A percentile compares a stretch with the other conserved stretches of the same genome.
Conservation (phyloP, 2,329 filamentous ascomycete genomes). For the Alternaria incomplexa region DNA sequence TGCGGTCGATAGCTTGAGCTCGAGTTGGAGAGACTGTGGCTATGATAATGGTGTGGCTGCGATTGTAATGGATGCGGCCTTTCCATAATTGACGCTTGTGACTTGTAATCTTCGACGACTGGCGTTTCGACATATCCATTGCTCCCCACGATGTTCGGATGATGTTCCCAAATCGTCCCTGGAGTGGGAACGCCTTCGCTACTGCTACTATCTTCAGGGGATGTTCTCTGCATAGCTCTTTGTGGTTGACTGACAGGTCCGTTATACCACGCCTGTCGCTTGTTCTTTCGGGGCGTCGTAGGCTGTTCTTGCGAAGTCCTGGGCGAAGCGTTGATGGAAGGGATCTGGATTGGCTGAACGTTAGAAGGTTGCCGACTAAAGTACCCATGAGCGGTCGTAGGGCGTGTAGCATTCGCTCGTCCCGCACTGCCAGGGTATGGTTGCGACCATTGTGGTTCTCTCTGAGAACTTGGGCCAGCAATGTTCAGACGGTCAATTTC, state of each 20-base stretch:
- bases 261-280: constrained; percentile 77
- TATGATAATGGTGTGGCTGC: constrained; percentile 37
- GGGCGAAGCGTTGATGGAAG: constrained; percentile 43
- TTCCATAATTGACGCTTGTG: constrained; percentile 44
- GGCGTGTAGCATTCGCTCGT: constrained; percentile 29
- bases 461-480: constrained; percentile 51
- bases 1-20: constrained; percentile 38
- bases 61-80: constrained; percentile 42
- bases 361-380: constrained; percentile 30
- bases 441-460: constrained; percentile 39
- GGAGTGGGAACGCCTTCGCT: constrained; percentile 63
- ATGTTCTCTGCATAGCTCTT: constrained; percentile 54
- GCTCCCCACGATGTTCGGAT: constrained; percentile 60
- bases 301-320: constrained; percentile 48
- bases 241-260: constrained; percentile 51
- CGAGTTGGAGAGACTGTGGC: constrained; percentile 34
- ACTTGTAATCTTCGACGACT: constrained; percentile 51
- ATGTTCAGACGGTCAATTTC: constrained; percentile 74
- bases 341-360: constrained; percentile 32
- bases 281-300: constrained; percentile 64
- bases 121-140: constrained; percentile 56
- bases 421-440: constrained; percentile 36
- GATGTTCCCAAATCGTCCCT: constrained; percentile 57
- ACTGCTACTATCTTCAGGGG: constrained; percentile 62
- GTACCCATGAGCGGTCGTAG: constrained; percentile 48